Conservation (phyloP, 192 early-diverging fungal genomes). For the Podila epigama region DNA sequence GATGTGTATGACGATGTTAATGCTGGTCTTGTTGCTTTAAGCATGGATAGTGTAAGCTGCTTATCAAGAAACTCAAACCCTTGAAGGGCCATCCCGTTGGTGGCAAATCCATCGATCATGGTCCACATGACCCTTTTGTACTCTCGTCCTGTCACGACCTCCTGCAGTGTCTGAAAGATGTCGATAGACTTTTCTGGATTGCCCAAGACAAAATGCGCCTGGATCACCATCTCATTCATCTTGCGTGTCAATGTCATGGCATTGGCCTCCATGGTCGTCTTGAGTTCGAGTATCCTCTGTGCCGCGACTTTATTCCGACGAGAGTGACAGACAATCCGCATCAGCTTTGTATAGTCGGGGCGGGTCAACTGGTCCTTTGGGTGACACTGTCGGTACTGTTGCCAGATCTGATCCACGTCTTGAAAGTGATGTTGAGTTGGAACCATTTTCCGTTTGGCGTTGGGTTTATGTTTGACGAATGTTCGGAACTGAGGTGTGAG, state of each 20-base stretch:
- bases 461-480: background rate
- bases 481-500: background rate
- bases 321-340: conserved; percentile 19
- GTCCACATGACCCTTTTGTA: conserved; percentile 9
- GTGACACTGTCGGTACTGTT: background rate
- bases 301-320: background rate
- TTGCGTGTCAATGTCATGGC: conserved; percentile 8
- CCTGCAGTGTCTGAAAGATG: background rate
- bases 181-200: background rate
- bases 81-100: background rate
- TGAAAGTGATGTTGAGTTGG: background rate
- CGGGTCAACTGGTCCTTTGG: background rate
- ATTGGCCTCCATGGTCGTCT: background rate
- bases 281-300: conserved; percentile 3
- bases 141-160: background rate
- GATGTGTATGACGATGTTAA: too few species aligned
- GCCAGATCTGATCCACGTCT: background rate
- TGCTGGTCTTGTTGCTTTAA: too few species aligned
- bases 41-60: too few species aligned
- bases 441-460: background rate
- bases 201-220: conserved; percentile 21
- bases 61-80: background rate
- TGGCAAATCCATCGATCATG: background rate
- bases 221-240: conserved; percentile 11
- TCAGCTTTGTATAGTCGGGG: conserved; percentile 23